A percentile compares a stretch with the other conserved stretches of the same genome.
Evolutionary conservation across 192 early-diverging fungal species (phyloP).

Genomic region (Mortierella antarctica): DNA sequence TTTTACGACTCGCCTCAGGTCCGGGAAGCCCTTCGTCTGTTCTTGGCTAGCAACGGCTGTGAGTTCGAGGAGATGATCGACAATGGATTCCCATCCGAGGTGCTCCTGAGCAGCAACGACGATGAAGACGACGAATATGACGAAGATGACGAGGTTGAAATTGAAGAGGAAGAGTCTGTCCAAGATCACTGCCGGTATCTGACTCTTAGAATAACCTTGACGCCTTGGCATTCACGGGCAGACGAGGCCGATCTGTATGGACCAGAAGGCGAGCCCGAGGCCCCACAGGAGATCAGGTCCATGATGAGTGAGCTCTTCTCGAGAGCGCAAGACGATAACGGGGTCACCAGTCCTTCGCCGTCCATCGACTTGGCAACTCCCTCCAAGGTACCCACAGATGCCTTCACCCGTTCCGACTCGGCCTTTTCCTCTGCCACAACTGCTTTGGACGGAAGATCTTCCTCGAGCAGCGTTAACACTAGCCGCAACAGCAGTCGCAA

Average conservation of each 20-base stretch:
- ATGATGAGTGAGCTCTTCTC: conserved; percentile 30
- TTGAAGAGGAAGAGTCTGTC: not conserved
- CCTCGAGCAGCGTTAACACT: too few relatives aligned
- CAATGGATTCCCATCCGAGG: conserved; percentile 41
- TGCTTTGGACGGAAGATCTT: too few relatives aligned
- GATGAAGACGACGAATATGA: not conserved
- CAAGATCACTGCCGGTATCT: conserved; percentile 16
- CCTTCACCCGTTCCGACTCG: too few relatives aligned
- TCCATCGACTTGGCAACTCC: too few relatives aligned
- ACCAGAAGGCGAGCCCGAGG: not conserved
- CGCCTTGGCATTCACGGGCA: conserved; percentile 55
- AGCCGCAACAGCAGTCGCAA: too few relatives aligned
- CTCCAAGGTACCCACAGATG: too few relatives aligned
- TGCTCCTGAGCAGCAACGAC: not conserved
- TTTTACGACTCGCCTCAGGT: conserved; percentile 32
- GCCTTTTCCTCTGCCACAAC: too few relatives aligned
- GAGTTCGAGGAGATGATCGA: conserved; percentile 54
- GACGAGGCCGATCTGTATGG: conserved; percentile 55
- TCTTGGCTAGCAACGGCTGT: not conserved
- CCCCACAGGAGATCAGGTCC: conserved; percentile 10
- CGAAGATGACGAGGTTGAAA: not conserved
- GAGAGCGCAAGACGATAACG: not conserved
- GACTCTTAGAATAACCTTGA: conserved; percentile 51
- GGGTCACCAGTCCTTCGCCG: too few relatives aligned
- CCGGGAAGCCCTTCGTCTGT: conserved; percentile 17